These are phyloP conservation scores for Paecilomyces variotii DNA, from an alignment of 2,329 filamentous ascomycete genomes.

Conservation along the genomic window DNA sequence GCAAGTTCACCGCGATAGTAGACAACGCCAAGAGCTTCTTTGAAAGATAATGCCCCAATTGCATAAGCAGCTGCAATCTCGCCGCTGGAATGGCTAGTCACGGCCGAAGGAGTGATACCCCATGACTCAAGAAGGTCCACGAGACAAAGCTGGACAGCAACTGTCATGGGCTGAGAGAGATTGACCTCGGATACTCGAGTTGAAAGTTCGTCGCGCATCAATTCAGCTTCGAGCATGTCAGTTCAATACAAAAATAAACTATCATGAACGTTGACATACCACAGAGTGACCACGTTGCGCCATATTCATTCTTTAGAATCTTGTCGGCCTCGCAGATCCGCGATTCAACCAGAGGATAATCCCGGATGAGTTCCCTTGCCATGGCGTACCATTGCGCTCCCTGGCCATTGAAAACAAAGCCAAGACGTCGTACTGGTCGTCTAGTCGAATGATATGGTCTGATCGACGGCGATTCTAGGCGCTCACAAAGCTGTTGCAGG, in stretches of 20 bases:
- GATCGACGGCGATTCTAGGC: not conserved
- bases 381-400: conserved; percentile 2
- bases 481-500: too few species aligned
- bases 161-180: conserved; percentile 1
- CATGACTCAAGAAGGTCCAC: conserved; percentile 14
- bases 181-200: not conserved
- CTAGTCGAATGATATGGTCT: not conserved
- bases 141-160: conserved; percentile 16
- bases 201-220: too few species aligned
- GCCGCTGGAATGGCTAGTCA: conserved; percentile 17
- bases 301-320: too few species aligned
- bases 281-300: too few species aligned
- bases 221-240: too few species aligned
- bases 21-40: not conserved
- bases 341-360: not conserved
- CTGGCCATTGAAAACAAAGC: conserved; percentile 18
- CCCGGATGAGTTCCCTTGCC: conserved; percentile 3
- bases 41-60: conserved; percentile 9
- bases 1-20: not conserved
- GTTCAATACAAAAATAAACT: too few species aligned
- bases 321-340: too few species aligned
- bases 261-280: too few species aligned
- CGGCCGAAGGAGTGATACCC: conserved; percentile 10
- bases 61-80: conserved; percentile 19
- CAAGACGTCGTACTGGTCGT: conserved; percentile 9